Conservation (phyloP, 495 filamentous ascomycete genomes). For the Penicillium desertorum region DNA sequence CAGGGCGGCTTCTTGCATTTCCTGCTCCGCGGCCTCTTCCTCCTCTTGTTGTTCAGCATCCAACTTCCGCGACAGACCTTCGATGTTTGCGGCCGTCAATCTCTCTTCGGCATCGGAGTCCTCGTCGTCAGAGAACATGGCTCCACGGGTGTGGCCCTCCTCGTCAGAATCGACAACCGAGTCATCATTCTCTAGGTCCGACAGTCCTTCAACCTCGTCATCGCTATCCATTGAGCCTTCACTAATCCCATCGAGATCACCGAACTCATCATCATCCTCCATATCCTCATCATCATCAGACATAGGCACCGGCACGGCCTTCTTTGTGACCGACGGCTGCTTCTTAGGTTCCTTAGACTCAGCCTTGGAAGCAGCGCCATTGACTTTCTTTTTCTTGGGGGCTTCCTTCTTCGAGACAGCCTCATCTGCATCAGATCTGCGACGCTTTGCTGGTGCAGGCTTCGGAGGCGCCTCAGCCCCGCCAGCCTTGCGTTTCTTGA, state of each 20-base stretch:
- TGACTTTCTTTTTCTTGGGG: slow-evolving; percentile 15
- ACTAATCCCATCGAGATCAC: slow-evolving; percentile 52
- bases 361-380: not conserved
- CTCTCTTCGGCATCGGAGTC: slow-evolving; percentile 87
- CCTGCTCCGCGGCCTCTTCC: slow-evolving; percentile 62
- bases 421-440: slow-evolving; percentile 51
- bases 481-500: slow-evolving; percentile 74
- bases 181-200: slow-evolving; percentile 58
- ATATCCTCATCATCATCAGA: slow-evolving; percentile 44
- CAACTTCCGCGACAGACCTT: slow-evolving; percentile 78
- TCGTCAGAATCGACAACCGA: slow-evolving; percentile 77
- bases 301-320: slow-evolving; percentile 47
- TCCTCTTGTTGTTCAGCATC: slow-evolving; percentile 68
- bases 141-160: slow-evolving; percentile 52
- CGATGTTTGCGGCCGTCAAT: slow-evolving; percentile 94
- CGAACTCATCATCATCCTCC: slow-evolving; percentile 50
- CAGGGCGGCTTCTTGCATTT: slow-evolving; percentile 79
- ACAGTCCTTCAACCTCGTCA: slow-evolving; percentile 47
- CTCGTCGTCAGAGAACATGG: slow-evolving; percentile 94
- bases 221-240: slow-evolving; percentile 53
- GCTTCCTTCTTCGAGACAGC: slow-evolving; percentile 26
- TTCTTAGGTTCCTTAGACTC: slow-evolving; percentile 31
- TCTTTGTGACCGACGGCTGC: slow-evolving; percentile 38
- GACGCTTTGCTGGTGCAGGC: slow-evolving; percentile 58
- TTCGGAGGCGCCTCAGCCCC: slow-evolving; percentile 44